phyloP scores from a whole-genome alignment of 345 rosid genomes.

The Eucalyptus polybractea region DNA sequence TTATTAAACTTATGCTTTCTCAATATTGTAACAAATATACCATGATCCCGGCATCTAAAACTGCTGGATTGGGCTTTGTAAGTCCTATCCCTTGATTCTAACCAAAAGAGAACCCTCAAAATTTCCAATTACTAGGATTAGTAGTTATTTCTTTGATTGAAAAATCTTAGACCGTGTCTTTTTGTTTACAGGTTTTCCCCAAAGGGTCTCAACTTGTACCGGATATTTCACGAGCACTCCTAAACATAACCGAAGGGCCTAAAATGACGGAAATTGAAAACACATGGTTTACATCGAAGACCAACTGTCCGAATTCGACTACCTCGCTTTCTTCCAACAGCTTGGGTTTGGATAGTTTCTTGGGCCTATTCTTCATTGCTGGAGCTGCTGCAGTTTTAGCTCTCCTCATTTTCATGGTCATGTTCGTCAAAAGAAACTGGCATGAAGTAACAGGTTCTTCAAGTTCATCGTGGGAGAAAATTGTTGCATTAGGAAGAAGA shows the following conservation, averaged over 20 bases:
- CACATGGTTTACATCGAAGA: neutral
- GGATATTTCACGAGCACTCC: neutral
- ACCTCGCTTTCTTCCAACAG: neutral
- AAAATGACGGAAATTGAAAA: neutral
- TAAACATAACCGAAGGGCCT: neutral
- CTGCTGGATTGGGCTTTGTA: neutral
- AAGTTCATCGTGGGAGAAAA: neutral
- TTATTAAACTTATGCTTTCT: neutral
- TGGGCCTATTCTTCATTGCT: neutral
- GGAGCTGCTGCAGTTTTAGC: neutral
- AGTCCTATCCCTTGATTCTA: neutral
- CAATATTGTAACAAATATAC: neutral
- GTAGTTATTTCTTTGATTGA: neutral
- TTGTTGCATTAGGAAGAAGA: neutral
- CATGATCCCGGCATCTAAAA: neutral
- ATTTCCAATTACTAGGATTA: no score
- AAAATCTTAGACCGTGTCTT: neutral
- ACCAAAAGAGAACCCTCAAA: no score
- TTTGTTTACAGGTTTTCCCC: neutral
- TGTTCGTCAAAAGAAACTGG: neutral
- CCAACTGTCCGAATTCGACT: accelerated
- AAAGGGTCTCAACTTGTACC: neutral
- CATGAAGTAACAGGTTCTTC: neutral
- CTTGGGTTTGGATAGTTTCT: neutral
- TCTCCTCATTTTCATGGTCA: neutral